phyloP scores from a whole-genome alignment of 2,329 filamentous ascomycete species.

The Pestalotiopsis sp. region DNA sequence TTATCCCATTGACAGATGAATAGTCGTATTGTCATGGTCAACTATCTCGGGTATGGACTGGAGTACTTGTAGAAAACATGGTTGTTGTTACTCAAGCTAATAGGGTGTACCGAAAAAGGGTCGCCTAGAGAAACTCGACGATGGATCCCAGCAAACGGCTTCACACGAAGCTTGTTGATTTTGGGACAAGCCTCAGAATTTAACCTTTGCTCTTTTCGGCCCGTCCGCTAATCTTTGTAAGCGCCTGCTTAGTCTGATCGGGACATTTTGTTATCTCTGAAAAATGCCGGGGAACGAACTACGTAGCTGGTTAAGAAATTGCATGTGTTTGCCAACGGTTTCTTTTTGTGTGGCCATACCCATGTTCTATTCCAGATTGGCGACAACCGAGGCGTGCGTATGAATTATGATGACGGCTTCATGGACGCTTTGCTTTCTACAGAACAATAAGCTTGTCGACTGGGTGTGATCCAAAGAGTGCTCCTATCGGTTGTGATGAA shows the following conservation, averaged over 20 bases:
- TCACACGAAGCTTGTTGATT: neutral
- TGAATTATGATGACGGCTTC: neutral
- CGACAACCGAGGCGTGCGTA: neutral
- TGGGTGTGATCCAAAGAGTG: neutral
- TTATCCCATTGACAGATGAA: too few species aligned
- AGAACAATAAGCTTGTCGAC: neutral
- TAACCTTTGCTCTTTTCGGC: neutral
- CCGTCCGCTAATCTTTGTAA: neutral
- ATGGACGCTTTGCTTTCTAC: neutral
- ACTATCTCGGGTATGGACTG: too few species aligned
- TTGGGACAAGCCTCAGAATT: neutral
- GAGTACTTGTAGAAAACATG: too few species aligned
- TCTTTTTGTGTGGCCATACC: neutral
- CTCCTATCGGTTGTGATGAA: neutral
- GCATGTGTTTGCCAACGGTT: neutral
- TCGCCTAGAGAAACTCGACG: neutral
- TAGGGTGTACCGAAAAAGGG: neutral
- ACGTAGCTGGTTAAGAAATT: neutral
- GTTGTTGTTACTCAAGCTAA: neutral
- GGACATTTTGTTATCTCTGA: neutral
- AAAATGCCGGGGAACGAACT: neutral
- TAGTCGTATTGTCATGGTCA: too few species aligned
- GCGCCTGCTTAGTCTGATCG: neutral
- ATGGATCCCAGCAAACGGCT: neutral
- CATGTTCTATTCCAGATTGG: neutral